These are phyloP conservation scores for Senecio squalidus DNA, from an alignment of 140 eudicot genomes.

Conservation along the genomic window DNA sequence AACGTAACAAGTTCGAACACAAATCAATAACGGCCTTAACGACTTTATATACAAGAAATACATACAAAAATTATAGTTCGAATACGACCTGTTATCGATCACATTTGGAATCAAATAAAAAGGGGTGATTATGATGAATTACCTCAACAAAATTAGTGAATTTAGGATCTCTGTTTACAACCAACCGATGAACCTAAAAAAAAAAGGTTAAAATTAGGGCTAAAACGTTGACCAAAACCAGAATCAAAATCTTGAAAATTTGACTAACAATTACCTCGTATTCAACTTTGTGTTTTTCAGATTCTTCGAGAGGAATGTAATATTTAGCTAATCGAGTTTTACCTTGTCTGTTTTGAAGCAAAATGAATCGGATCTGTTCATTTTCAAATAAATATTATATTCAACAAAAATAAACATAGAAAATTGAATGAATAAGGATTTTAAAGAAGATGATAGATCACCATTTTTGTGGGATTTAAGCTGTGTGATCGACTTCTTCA, in stretches of 20 bases:
- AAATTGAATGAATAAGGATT: neutral
- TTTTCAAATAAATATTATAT: neutral
- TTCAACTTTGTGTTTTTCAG: slow-evolving; percentile 96
- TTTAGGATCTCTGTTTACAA: slow-evolving; percentile 30
- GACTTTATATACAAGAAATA: neutral
- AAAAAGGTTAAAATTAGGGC: slow-evolving; percentile 1
- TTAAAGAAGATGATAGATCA: neutral
- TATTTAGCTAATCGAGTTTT: slow-evolving; percentile 95
- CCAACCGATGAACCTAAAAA: slow-evolving; percentile 29
- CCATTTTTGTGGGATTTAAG: slow-evolving; percentile 13
- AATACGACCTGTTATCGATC: neutral
- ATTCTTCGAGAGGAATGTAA: slow-evolving; percentile 95
- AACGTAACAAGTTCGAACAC: neutral
- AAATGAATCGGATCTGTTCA: slow-evolving; percentile 77
- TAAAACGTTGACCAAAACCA: neutral
- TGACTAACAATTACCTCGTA: slow-evolving; percentile 50
- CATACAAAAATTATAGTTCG: neutral
- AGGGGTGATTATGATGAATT: slow-evolving; percentile 16
- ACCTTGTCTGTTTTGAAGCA: slow-evolving; percentile 95
- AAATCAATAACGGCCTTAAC: neutral
- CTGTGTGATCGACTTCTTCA: neutral
- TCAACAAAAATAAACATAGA: neutral
- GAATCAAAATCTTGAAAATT: neutral
- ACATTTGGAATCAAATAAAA: neutral
- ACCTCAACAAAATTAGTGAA: slow-evolving; percentile 30